These are phyloP conservation scores for Camellia granthamiana DNA, from an alignment of 148 eudicot species.

Conservation along the genomic window DNA sequence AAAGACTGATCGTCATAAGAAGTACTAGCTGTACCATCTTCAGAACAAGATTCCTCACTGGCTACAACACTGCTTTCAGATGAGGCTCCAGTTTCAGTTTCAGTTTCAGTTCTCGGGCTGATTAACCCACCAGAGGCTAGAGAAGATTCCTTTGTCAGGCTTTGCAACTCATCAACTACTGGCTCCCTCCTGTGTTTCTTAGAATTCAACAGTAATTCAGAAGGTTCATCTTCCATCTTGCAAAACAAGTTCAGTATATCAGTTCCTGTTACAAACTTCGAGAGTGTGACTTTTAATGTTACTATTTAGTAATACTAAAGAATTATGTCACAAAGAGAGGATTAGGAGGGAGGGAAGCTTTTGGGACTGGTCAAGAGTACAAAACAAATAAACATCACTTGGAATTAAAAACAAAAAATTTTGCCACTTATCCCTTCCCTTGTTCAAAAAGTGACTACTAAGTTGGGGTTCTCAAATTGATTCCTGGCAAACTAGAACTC, in stretches of 20 bases:
- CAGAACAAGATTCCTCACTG: slow-evolving; percentile 5
- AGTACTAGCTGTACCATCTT: slow-evolving; percentile 28
- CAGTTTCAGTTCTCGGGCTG: slow-evolving; percentile 14
- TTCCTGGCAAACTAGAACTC: neutral
- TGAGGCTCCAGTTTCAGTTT: slow-evolving; percentile 33
- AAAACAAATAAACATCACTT: neutral
- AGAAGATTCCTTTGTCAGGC: slow-evolving; percentile 26
- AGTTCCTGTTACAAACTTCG: slow-evolving; percentile 9
- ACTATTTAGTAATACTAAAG: slow-evolving; percentile 17
- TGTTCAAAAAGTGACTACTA: neutral
- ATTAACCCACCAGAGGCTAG: slow-evolving; percentile 21
- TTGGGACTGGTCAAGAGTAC: neutral
- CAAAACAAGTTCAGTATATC: slow-evolving; percentile 12
- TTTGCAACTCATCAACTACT: slow-evolving; percentile 20
- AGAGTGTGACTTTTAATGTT: slow-evolving; percentile 1
- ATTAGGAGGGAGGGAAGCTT: neutral
- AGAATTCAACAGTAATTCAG: slow-evolving; percentile 41
- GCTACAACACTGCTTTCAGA: slow-evolving; percentile 30
- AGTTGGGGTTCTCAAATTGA: neutral
- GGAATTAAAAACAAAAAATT: neutral
- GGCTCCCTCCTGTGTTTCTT: slow-evolving; percentile 22
- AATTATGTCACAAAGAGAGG: neutral
- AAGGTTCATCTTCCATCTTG: slow-evolving; percentile 54
- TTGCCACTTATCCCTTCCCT: too few species aligned
- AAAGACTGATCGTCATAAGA: slow-evolving; percentile 28